Base-by-base conservation (phyloP, 768 basidiomycete species). In the Macrolepiota albuminosa region DNA sequence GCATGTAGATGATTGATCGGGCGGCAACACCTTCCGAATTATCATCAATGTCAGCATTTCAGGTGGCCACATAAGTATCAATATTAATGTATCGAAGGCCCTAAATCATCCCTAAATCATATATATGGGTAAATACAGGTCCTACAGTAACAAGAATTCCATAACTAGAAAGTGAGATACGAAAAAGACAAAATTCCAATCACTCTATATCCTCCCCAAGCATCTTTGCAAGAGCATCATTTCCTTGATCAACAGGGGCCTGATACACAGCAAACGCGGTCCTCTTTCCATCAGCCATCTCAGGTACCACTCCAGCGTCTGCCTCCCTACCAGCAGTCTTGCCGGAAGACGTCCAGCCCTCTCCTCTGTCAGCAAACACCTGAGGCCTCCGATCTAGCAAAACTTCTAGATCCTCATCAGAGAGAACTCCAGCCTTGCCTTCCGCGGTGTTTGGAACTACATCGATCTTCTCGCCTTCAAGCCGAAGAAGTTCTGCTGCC, bases 381-480 rank as follows among this genome's bases (percentile, higher is more conserved):
- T 84, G 84, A 0, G 83, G 84, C 37, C 86, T 78, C 34, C 95
- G 80, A 66, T 97, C 95, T 39, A 98, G 76, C 54, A 98, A 76
- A 68, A 84, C 78, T 26, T 88, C 85, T 39, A 99, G 73, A 66
- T 97, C 93, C 43, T 80, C 81, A 55, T 97, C 91, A 62, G 86
- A 88, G 66, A 99, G 78, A 53, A 98, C 85, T 37, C 83, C 83
- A 48, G 79, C 76, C 69, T 87, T 87, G 40, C 85, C 88, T 63
- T 82, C 84, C 26, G 81, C 84, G 18, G 86, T 90, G 66, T 85
- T 81, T 2, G 85, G 85, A 18, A 93, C 92, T 11, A 98, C 87
- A 55, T 92, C 84, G 59, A 98, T 92, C 69, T 94, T 87, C 73
- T 98, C 93, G 16, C 89, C 89, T 68, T 96, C 94, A 3, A 96